Evolutionary conservation across 2,329 filamentous ascomycete species (phyloP).

Genomic region (Fusarium longipes): DNA sequence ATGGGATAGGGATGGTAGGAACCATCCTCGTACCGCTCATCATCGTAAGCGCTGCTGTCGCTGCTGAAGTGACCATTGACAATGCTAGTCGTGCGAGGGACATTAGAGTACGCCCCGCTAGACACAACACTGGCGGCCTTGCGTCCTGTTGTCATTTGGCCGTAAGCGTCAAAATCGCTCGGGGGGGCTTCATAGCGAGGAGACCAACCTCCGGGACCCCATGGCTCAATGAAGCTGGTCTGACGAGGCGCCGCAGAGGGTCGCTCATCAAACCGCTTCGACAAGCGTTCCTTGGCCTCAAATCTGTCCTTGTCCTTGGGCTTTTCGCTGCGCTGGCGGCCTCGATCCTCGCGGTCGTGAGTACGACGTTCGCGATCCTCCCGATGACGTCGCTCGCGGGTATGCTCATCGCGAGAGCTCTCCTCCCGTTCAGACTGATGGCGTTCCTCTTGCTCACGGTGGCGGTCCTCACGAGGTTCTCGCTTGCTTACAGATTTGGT

Average conservation of each 20-base stretch:
- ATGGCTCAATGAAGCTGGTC: constrained; percentile 52
- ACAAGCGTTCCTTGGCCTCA: constrained; percentile 52
- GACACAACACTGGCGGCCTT: constrained; percentile 43
- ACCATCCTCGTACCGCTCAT: constrained; percentile 51
- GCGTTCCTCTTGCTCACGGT: constrained; percentile 40
- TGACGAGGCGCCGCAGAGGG: constrained; percentile 45
- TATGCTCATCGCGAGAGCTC: constrained; percentile 38
- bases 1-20: constrained; percentile 53
- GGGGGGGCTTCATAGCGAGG: constrained; percentile 42
- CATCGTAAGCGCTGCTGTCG: constrained; percentile 48
- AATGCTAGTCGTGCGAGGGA: constrained; percentile 48
- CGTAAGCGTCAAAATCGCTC: constrained; percentile 46
- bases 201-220: constrained; percentile 50
- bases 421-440: constrained; percentile 40
- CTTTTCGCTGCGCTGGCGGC: constrained; percentile 41
- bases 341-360: constrained; percentile 43
- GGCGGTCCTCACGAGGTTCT: constrained; percentile 44
- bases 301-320: constrained; percentile 47
- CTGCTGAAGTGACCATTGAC: constrained; percentile 47
- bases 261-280: constrained; percentile 53
- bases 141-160: constrained; percentile 45
- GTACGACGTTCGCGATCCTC: constrained; percentile 43
- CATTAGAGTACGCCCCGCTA: constrained; percentile 43
- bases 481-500: constrained; percentile 42
- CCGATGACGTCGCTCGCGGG: constrained; percentile 36